Conservation (phyloP, 1,284 basidiomycete species). For the Meripilus lineatus region DNA sequence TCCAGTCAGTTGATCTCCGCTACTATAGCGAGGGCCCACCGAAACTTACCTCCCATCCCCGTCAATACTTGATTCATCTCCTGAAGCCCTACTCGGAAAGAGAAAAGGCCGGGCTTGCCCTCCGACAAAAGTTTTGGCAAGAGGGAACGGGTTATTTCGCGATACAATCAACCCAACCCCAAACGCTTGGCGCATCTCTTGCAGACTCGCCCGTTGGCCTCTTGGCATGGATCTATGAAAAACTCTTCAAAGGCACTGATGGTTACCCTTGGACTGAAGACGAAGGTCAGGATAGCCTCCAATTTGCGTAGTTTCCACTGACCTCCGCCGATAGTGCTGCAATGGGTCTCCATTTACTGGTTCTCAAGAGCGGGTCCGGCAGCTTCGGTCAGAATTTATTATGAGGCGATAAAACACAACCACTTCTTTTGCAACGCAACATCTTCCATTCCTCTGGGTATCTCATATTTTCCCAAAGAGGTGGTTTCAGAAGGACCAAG, state of each 20-base stretch:
- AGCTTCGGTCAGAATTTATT: conserved; percentile 34
- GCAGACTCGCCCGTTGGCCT: conserved; percentile 55
- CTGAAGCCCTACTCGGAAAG: conserved; percentile 19
- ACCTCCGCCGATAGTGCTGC: conserved; percentile 25
- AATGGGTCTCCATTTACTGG: conserved; percentile 37
- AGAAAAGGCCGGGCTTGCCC: conserved; percentile 19
- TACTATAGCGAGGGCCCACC: too few species aligned
- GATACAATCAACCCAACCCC: conserved; percentile 10
- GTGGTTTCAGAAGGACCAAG: too few species aligned
- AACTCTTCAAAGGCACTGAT: conserved; percentile 48
- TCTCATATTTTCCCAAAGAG: too few species aligned
- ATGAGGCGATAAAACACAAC: too few species aligned
- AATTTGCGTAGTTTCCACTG: neutral
- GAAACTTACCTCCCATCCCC: too few species aligned
- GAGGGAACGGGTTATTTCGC: conserved; percentile 2
- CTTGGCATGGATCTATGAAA: conserved; percentile 60
- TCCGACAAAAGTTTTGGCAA: neutral
- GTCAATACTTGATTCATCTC: conserved; percentile 22
- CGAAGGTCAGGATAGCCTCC: conserved; percentile 24
- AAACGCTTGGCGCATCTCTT: conserved; percentile 40
- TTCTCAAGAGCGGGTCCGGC: conserved; percentile 35
- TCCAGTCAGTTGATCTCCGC: neutral
- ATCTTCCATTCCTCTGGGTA: too few species aligned
- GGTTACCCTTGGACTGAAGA: conserved; percentile 47
- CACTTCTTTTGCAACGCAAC: too few species aligned